Base-by-base conservation (phyloP, 306 rosid species). In the Cicer cuneatum region DNA sequence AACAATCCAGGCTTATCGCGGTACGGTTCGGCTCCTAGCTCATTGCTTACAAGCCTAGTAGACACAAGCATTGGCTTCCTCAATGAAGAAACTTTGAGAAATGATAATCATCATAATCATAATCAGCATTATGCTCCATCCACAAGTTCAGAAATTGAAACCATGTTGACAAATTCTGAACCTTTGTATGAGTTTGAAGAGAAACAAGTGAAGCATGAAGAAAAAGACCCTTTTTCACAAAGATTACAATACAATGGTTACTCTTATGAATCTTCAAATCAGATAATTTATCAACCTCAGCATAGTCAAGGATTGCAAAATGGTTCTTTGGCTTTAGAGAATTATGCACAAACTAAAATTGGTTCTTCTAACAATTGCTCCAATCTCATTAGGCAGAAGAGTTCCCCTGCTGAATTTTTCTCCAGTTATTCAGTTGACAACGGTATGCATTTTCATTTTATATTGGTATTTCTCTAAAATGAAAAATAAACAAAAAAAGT, bases 361-460 rank as follows among this genome's bases (percentile, higher is more conserved):
- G 35, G 35, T 29, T 42, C 53, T 66, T 66, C 72, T 7, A 74
- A 68, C 45, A 86, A 85, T 86, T 79, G 64, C 43, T 66, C 87
- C 62, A 78, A 86, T 85, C 86, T 85, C 75, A 72, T 74, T 41
- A 84, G 96, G 82, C 96, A 89, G 61, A 85, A 66, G 75, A 93
- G 92, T 78, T 91, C 92, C 40, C 96, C 98, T 5, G 81, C 96
- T 48, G 91, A 77, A 11, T 77, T 93, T 66, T 82, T 89, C 89
- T 71, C 87, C 67, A 79, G 78, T 73, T 78, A 70, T 13, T 38
- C 83, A 10, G 48, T 60, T 70, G 83, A 84, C 58, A 88, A 82
- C 77, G 93, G 98, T 93, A 86, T 57, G 65, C 5, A 21, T 43
- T 21, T 43, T 69, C 18, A 14, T 37, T 33, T 35, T 41, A n/a